A percentile compares a stretch with the other conserved stretches of the same genome.
phyloP scores from a whole-genome alignment of 2,329 filamentous ascomycete genomes.

The Xylaria sp. region DNA sequence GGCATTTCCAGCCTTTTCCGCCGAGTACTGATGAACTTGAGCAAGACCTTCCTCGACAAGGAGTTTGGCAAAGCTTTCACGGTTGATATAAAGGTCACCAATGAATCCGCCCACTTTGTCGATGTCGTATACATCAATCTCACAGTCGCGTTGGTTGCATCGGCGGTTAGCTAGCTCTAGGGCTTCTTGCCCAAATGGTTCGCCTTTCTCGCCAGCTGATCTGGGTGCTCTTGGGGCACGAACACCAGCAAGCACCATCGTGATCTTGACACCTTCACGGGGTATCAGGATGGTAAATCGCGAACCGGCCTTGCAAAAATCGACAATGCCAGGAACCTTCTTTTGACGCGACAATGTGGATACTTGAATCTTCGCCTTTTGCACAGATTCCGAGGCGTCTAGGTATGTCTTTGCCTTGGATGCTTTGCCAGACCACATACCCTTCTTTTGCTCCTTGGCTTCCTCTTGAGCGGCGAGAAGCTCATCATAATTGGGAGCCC shows the following conservation, averaged over 20 bases:
- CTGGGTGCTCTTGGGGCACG: slow-evolving; percentile 86
- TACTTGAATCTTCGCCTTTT: slow-evolving; percentile 95
- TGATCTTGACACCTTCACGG: slow-evolving; percentile 92
- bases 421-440: slow-evolving; percentile 93
- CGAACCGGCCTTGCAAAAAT: slow-evolving; percentile 97
- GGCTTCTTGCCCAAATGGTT: slow-evolving; percentile 95
- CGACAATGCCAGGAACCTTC: slow-evolving; percentile 91
- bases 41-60: slow-evolving; percentile 95
- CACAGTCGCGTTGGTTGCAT: slow-evolving; percentile 92
- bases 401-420: slow-evolving; percentile 83
- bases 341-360: slow-evolving; percentile 89
- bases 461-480: slow-evolving; percentile 81
- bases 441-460: slow-evolving; percentile 88
- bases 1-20: slow-evolving; percentile 92
- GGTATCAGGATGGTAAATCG: slow-evolving; percentile 93
- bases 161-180: slow-evolving; percentile 89
- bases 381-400: slow-evolving; percentile 90
- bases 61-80: slow-evolving; percentile 93
- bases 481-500: slow-evolving; percentile 93
- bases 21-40: slow-evolving; percentile 91
- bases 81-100: slow-evolving; percentile 90
- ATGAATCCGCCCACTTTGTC: slow-evolving; percentile 99
- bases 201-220: slow-evolving; percentile 80
- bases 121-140: slow-evolving; percentile 92
- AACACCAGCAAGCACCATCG: slow-evolving; percentile 92